Evolutionary conservation across 768 basidiomycete genomes (phyloP).

Genomic region (Leccinum variicolor): DNA sequence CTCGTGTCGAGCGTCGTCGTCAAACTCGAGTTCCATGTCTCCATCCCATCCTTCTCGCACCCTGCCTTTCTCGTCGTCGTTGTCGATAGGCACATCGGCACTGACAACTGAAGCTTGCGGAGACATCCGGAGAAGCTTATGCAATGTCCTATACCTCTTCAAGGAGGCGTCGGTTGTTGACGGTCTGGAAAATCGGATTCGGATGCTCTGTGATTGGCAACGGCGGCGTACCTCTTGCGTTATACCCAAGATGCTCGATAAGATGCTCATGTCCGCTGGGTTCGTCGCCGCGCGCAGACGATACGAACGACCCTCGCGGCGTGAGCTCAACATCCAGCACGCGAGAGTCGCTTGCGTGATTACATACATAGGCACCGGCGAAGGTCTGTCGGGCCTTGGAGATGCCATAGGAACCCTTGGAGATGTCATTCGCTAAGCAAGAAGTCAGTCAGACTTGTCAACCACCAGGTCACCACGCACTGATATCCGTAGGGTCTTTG

Average conservation of each 20-base stretch:
- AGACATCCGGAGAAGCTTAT: conserved; percentile 51
- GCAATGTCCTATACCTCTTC: conserved; percentile 63
- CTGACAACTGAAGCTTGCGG: conserved; percentile 15
- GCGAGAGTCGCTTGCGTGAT: conserved; percentile 72
- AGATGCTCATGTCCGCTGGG: conserved; percentile 69
- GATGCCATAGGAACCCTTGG: conserved; percentile 83
- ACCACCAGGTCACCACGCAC: conserved; percentile 46
- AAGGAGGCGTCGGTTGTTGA: conserved; percentile 68
- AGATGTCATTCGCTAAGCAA: conserved; percentile 84
- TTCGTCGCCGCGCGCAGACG: conserved; percentile 43
- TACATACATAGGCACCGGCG: conserved; percentile 67
- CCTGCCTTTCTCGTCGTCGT: conserved; percentile 16
- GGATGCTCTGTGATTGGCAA: neutral
- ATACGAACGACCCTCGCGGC: conserved; percentile 47
- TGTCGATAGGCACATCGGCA: conserved; percentile 19
- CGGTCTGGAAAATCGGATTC: conserved; percentile 45
- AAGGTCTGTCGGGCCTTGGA: conserved; percentile 78
- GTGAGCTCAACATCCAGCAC: conserved; percentile 58
- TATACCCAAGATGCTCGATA: conserved; percentile 77
- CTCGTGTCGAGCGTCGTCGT: conserved; percentile 13
- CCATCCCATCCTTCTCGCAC: conserved; percentile 40
- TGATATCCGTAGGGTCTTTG: conserved; percentile 88
- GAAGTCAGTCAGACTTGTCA: neutral
- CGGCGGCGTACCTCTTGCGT: conserved; percentile 71
- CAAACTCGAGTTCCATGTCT: conserved; percentile 32